Percentiles rank a stretch among this genome's conserved stretches.
phyloP scores from a whole-genome alignment of 2,329 filamentous ascomycete species.

The Botrytis hyacinthi region DNA sequence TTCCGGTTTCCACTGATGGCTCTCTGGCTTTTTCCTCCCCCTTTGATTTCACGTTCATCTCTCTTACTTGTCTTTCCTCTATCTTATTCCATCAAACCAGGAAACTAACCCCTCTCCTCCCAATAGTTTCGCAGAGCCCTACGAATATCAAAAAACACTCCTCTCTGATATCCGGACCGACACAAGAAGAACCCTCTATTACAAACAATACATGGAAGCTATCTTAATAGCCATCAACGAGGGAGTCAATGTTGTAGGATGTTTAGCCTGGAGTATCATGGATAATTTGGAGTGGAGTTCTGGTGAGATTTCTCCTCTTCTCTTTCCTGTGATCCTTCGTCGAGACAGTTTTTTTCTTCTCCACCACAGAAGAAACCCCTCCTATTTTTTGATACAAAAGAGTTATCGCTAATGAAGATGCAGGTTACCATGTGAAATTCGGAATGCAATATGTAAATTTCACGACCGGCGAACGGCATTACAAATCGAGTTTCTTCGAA shows the following conservation, averaged over 20 bases:
- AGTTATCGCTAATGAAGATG: background rate
- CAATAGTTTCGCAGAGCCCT: slow-evolving; percentile 29
- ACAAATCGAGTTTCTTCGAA: slow-evolving; percentile 36
- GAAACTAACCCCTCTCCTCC: too few relatives aligned
- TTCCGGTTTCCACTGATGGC: background rate
- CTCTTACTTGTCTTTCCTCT: background rate
- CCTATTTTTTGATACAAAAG: accelerated
- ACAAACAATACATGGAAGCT: slow-evolving; percentile 70
- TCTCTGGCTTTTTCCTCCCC: background rate
- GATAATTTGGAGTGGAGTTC: slow-evolving; percentile 52
- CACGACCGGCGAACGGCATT: slow-evolving; percentile 34
- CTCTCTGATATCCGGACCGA: slow-evolving; percentile 61
- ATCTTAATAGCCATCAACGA: slow-evolving; percentile 68
- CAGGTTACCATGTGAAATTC: slow-evolving; percentile 31
- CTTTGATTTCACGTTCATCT: background rate
- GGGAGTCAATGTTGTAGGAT: slow-evolving; percentile 73
- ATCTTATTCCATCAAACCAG: background rate
- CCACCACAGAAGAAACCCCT: background rate
- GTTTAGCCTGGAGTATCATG: slow-evolving; percentile 84
- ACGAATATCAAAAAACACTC: slow-evolving; percentile 28
- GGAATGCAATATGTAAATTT: slow-evolving; percentile 43
- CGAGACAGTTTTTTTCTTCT: background rate
- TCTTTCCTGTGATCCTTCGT: background rate
- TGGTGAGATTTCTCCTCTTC: slow-evolving; percentile 3
- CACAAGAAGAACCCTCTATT: slow-evolving; percentile 76